phyloP scores from a whole-genome alignment of 768 basidiomycete genomes.

The Hypholoma sublateritium region DNA sequence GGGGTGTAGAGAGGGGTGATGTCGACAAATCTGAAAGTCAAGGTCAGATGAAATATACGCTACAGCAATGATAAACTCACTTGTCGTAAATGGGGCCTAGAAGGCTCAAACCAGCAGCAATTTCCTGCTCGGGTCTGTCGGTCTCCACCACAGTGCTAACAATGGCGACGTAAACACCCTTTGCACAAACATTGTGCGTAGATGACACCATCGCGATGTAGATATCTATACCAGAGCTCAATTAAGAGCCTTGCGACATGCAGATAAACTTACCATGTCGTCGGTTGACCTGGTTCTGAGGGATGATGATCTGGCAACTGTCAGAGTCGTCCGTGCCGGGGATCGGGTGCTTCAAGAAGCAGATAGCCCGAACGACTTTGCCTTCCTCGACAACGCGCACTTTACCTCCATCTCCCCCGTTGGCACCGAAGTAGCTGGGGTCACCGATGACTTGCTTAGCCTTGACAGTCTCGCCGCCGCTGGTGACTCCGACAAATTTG shows the following conservation, averaged over 20 bases:
- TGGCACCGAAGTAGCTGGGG: conserved; percentile 90
- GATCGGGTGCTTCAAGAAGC: conserved; percentile 96
- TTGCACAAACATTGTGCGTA: conserved; percentile 96
- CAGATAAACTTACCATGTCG: conserved; percentile 72
- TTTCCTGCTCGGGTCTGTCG: conserved; percentile 86
- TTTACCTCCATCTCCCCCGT: conserved; percentile 64
- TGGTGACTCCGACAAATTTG: conserved; percentile 90
- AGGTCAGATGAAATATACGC: background rate
- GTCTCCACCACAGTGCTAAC: conserved; percentile 99
- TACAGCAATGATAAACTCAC: conserved; percentile 41
- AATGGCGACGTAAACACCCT: conserved; percentile 94
- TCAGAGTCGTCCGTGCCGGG: conserved; percentile 96
- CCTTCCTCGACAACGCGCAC: conserved; percentile 88
- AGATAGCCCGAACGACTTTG: conserved; percentile 95
- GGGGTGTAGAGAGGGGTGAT: conserved; percentile 89
- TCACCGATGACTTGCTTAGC: conserved; percentile 98
- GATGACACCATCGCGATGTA: conserved; percentile 98
- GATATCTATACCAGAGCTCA: conserved; percentile 65
- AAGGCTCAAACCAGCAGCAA: conserved; percentile 87
- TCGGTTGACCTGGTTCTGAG: conserved; percentile 94
- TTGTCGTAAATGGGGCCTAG: conserved; percentile 94
- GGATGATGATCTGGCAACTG: conserved; percentile 96
- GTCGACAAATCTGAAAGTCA: conserved; percentile 72
- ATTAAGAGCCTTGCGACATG: background rate
- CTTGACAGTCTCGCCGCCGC: conserved; percentile 88